Evolutionary conservation across 495 filamentous ascomycete genomes (phyloP), one percentile per base, ranked within the genome.

Genomic region (Neurospora tetraspora): DNA sequence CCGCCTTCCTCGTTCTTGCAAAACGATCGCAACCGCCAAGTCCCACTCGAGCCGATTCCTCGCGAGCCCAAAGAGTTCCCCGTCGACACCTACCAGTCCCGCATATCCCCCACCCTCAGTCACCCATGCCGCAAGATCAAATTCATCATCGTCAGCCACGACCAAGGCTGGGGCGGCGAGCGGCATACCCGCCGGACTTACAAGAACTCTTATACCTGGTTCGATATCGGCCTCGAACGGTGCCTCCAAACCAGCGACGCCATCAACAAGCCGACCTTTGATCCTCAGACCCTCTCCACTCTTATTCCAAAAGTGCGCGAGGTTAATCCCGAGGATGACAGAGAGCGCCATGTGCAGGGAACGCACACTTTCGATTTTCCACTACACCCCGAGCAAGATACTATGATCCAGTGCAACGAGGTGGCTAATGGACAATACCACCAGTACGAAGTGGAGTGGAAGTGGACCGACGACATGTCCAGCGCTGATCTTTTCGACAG

Each of bases 121-220:
- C 79, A 83, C 39, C 86, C 86, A 7, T 85, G 80, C 59, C 83
- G 87, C 59, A 86, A 86, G 74, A 78, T 95, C n/a, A 82, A 91
- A 5, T 94, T 94, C 73, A 88, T 82, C 2, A 87, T 92, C 69
- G 78, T 78, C 4, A 89, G 88, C 68, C 85, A 86, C 68, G 92
- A 94, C 74, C 92, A 94, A 76, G 92, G 91, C 3, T 90, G 83
- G 82, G 85, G 85, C 53, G 80, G 83, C 5, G 75, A 79, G 1
- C 20, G 36, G 5, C 27, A 69, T 1, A 74, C 82, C 39, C 77
- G 81, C 6, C 80, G 85, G 47, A 87, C 85, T n/a, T 92, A 88
- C 75, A 71, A 80, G 5, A 80, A 76, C 16, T 90, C 89, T 0
- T 91, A 81, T 78, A 92, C 91, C 0, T 94, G 91, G 91, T 93